A percentile compares a stretch with the other conserved stretches of the same genome.
Evolutionary conservation across 192 early-diverging fungal genomes (phyloP).

Genomic region (Tieghemiomyces parasiticus): DNA sequence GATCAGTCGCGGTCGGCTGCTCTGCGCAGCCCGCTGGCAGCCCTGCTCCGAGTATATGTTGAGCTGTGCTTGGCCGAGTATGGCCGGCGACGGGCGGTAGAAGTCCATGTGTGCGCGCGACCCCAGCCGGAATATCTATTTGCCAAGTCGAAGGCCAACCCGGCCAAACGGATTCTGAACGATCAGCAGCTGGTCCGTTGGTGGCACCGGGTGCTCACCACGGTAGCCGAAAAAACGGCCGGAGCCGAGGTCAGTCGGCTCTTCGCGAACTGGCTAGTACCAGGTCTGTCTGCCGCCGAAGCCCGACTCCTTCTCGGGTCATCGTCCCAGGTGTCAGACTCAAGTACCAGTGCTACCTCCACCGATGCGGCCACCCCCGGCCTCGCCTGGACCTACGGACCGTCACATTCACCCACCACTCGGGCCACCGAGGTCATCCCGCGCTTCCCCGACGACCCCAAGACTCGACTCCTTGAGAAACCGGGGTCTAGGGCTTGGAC

Average conservation of each 20-base stretch:
- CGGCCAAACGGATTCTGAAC: conserved; percentile 39
- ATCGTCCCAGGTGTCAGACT: no score
- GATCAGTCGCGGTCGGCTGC: not conserved
- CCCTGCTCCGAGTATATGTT: conserved; percentile 23
- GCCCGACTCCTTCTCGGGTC: conserved; percentile 15
- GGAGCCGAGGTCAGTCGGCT: not conserved
- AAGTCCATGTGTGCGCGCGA: conserved; percentile 59
- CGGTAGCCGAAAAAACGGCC: not conserved
- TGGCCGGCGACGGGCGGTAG: conserved; percentile 10
- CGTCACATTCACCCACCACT: conserved; percentile 14
- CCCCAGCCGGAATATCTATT: conserved; percentile 81
- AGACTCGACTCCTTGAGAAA: conserved; percentile 23
- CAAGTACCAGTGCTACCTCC: no score
- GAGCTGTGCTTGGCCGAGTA: conserved; percentile 17
- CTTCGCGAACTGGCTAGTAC: conserved; percentile 21
- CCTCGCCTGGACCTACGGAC: conserved; percentile 23
- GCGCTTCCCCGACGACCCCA: conserved; percentile 31
- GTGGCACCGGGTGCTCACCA: conserved; percentile 45
- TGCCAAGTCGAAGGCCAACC: conserved; percentile 46
- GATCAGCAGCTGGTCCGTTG: conserved; percentile 54
- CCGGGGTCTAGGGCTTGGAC: conserved; percentile 20
- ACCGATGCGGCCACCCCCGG: no score
- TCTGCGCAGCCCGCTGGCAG: conserved; percentile 16
- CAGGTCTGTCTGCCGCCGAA: conserved; percentile 16
- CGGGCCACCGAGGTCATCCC: conserved; percentile 23